Conservation (phyloP, 1,284 basidiomycete genomes). For the Clitocybe nebularis region DNA sequence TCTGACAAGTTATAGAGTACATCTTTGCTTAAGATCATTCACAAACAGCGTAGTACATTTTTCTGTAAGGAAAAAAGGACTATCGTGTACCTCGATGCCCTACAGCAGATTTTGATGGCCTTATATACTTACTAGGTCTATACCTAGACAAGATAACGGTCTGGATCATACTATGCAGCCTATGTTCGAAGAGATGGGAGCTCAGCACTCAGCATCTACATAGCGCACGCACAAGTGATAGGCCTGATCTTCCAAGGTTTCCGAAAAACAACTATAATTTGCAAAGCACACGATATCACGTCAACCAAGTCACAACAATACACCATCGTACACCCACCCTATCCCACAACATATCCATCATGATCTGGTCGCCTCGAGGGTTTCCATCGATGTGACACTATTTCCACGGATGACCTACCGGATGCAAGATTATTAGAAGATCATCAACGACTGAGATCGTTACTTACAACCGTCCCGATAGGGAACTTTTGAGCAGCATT, state of each 20-base stretch:
- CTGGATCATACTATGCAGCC: too few relatives aligned
- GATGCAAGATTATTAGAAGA: constrained; percentile 11
- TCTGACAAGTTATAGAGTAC: too few relatives aligned
- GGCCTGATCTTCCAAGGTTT: neutral
- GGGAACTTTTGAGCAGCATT: constrained; percentile 86
- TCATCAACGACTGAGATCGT: neutral
- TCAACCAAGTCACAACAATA: constrained; percentile 2
- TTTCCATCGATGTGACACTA: constrained; percentile 91
- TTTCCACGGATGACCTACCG: constrained; percentile 89
- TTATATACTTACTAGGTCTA: too few relatives aligned
- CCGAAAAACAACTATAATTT: neutral
- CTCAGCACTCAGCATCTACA: too few relatives aligned
- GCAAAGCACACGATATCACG: neutral
- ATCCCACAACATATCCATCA: constrained; percentile 7
- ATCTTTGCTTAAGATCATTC: too few relatives aligned
- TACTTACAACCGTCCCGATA: constrained; percentile 85
- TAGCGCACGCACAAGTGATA: too few relatives aligned
- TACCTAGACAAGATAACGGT: too few relatives aligned
- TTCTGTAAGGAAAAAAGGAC: too few relatives aligned
- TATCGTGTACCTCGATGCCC: too few relatives aligned
- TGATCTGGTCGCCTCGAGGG: constrained; percentile 62
- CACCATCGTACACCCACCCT: constrained; percentile 13
- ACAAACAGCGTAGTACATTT: too few relatives aligned
- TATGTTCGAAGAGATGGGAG: too few relatives aligned
- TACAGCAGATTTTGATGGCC: too few relatives aligned